A percentile compares a stretch with the other conserved stretches of the same genome.
These are phyloP conservation scores for Lactarius trivialis DNA, from an alignment of 768 basidiomycete species.

Conservation along the genomic window DNA sequence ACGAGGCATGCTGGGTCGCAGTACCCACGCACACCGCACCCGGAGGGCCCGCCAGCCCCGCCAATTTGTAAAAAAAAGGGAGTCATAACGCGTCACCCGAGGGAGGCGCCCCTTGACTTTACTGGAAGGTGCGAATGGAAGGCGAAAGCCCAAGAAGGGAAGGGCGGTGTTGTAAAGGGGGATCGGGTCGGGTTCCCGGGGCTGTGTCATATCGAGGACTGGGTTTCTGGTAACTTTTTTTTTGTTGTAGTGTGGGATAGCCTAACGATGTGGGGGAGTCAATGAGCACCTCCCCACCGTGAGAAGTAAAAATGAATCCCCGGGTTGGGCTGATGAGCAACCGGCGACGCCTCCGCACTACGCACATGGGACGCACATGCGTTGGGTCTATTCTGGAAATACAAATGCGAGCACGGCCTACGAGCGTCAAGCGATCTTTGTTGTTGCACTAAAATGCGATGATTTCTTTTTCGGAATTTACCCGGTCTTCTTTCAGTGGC, in stretches of 20 bases:
- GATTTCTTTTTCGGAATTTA: neutral
- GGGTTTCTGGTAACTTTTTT: neutral
- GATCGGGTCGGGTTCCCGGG: neutral
- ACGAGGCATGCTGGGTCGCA: neutral
- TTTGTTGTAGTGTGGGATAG: neutral
- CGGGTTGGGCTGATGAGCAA: neutral
- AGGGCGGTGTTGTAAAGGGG: neutral
- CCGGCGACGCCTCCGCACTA: neutral
- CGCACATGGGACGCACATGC: slow-evolving; percentile 9
- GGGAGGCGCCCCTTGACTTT: neutral
- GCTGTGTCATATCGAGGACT: neutral
- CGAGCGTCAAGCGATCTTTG: neutral
- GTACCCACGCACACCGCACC: neutral
- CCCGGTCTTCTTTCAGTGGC: neutral
- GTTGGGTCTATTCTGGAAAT: neutral
- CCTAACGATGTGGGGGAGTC: neutral
- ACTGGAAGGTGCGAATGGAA: neutral
- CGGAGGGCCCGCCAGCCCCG: neutral
- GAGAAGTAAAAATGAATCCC: neutral
- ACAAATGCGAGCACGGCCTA: neutral
- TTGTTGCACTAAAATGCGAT: neutral
- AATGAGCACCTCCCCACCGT: neutral
- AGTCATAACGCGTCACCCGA: slow-evolving; percentile 13
- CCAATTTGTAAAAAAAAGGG: slow-evolving; percentile 3
- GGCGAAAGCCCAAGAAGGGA: neutral